A percentile compares a stretch with the other conserved stretches of the same genome.
Evolutionary conservation across 208 protist species (phyloP).

Genomic region (Naegleria lovaniensis): DNA sequence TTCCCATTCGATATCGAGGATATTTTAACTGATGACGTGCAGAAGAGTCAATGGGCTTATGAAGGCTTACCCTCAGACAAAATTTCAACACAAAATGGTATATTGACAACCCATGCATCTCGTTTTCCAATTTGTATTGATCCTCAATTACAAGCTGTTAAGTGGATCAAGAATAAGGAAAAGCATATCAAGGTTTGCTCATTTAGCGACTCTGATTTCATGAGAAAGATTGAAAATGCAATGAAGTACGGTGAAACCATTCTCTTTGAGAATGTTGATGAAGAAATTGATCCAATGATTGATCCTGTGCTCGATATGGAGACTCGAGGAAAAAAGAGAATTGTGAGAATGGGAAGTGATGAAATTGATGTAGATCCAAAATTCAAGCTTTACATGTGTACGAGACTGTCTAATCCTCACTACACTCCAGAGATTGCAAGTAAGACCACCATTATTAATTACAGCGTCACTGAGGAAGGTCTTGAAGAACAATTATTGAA

Average conservation of each 20-base stretch:
- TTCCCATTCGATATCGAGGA: slow-evolving; percentile 72
- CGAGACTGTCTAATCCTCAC: slow-evolving; percentile 95
- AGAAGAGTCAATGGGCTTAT: slow-evolving; percentile 90
- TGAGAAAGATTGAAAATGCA: slow-evolving; percentile 91
- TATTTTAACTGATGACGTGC: slow-evolving; percentile 91
- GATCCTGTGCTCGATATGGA: slow-evolving; percentile 90
- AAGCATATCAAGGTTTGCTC: slow-evolving; percentile 80
- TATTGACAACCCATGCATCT: slow-evolving; percentile 81
- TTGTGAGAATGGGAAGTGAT: slow-evolving; percentile 89
- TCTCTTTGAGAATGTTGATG: slow-evolving; percentile 96
- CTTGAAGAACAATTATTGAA: slow-evolving; percentile 97
- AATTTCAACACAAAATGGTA: slow-evolving; percentile 96
- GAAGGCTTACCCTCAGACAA: slow-evolving; percentile 95
- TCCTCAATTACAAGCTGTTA: slow-evolving; percentile 96
- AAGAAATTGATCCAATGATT: slow-evolving; percentile 97
- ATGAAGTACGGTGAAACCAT: slow-evolving; percentile 96
- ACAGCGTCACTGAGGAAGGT: slow-evolving; percentile 92
- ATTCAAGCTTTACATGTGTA: slow-evolving; percentile 95
- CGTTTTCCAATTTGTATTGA: slow-evolving; percentile 97
- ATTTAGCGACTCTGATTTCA: slow-evolving; percentile 92
- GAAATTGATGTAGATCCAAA: slow-evolving; percentile 94
- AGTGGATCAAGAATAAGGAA: slow-evolving; percentile 96
- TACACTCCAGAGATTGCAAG: slow-evolving; percentile 95
- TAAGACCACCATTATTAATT: slow-evolving; percentile 97
- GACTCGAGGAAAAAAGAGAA: slow-evolving; percentile 59